Evolutionary conservation across 306 rosid genomes (phyloP), one percentile per base, ranked within the genome.

Genomic region (Malus asiatica): DNA sequence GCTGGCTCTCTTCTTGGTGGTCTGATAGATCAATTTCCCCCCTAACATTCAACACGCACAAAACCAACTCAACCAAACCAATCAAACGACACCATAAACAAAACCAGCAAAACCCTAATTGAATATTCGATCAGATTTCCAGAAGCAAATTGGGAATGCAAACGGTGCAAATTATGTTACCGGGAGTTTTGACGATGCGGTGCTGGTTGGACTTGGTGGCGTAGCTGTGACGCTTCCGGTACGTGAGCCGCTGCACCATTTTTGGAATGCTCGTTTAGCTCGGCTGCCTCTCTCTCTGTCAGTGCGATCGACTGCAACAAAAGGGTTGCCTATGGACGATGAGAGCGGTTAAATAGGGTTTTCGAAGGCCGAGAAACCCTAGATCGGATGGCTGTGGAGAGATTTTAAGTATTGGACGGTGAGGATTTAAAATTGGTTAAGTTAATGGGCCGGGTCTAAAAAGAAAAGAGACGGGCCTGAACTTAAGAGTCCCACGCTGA

Each of bases 151-250:
- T 14, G 51, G 52, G 33, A 30, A 22, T 20, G 33, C 68, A 14
- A 27, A 23, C 22, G 42, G 10, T 64, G 23, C 59, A 72, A 9
- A 4, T 38, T 16, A 55, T 29, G 6, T 1, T 84, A 93, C 97
- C 98, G 23, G 97, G 98, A 72, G 97, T 91, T 70, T 91, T 91
- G 73, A 93, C 97, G 67, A 93, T 78, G 62, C 95, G 84, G 81
- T 90, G 95, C 79, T 93, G 93, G 82, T 93, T 93, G 40, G 98
- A 93, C 61, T 90, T 90, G 73, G 98, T 93, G 78, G 98, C 98
- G 72, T 90, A 93, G 83, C 93, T 89, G 67, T 93, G 98, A 11
- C 93, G 88, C 83, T 51, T 78, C 29, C 98, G 90, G 27, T 93
- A 93, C 0, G 98, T 90, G 40, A 93, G 93, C 45, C 98, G 81